Evolutionary conservation across 768 basidiomycete genomes (phyloP).

Genomic region (Lentinus tigrinus): DNA sequence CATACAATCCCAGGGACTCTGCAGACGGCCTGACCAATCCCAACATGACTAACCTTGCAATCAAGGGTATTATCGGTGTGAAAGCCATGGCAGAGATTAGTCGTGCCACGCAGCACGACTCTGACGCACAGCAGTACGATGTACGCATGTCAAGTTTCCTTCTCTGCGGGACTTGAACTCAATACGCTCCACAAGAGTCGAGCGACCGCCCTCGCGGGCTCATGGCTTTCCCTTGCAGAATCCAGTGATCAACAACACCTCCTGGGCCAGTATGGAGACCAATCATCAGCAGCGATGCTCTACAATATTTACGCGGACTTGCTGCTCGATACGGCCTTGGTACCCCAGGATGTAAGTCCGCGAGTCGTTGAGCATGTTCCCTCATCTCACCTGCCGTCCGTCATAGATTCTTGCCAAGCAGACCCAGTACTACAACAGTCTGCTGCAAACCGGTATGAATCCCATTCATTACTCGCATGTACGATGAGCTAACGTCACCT

Average conservation of each 20-base stretch:
- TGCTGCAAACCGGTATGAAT: too few species aligned
- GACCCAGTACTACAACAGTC: neutral
- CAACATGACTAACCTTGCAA: constrained; percentile 23
- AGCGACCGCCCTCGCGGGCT: constrained; percentile 1
- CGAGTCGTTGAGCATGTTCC: neutral
- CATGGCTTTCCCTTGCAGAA: constrained; percentile 8
- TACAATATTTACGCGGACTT: constrained; percentile 19
- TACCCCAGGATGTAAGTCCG: constrained; percentile 1
- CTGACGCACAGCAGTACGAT: constrained; percentile 14
- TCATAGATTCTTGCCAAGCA: constrained; percentile 4
- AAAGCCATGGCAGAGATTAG: constrained; percentile 24
- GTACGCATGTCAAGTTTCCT: constrained; percentile 5
- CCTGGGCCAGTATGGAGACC: constrained; percentile 7
- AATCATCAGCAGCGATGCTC: constrained; percentile 10
- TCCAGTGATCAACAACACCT: constrained; percentile 4
- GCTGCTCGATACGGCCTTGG: constrained; percentile 8
- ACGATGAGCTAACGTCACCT: too few species aligned
- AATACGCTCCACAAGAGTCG: constrained; percentile 2
- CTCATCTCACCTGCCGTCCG: neutral
- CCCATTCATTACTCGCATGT: too few species aligned
- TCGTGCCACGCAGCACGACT: constrained; percentile 2
- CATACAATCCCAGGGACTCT: neutral
- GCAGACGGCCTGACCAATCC: constrained; percentile 11
- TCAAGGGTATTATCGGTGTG: constrained; percentile 26
- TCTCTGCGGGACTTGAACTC: too few species aligned